phyloP scores from a whole-genome alignment of 2,329 filamentous ascomycete genomes.

The Talaromyces atroroseus region DNA sequence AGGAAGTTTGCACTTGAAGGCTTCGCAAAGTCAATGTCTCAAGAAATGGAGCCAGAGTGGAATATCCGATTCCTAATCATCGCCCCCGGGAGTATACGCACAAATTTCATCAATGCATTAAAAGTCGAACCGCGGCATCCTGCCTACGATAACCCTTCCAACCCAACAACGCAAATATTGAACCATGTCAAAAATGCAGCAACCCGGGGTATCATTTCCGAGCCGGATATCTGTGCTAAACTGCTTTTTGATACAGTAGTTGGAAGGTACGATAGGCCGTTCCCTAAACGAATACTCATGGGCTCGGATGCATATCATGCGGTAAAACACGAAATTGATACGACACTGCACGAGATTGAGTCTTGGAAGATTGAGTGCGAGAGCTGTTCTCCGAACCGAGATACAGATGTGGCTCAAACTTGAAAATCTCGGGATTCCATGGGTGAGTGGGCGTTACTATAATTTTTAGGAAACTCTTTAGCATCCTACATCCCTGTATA shows the following conservation, averaged over 20 bases:
- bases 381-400: slow-evolving; percentile 3
- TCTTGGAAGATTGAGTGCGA: slow-evolving; percentile 11
- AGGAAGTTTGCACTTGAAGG: slow-evolving; percentile 21
- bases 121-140: neutral
- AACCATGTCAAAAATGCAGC: slow-evolving; percentile 14
- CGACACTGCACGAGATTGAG: slow-evolving; percentile 13
- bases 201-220: slow-evolving; percentile 12
- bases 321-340: slow-evolving; percentile 13
- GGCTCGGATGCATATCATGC: slow-evolving; percentile 13
- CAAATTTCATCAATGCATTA: neutral
- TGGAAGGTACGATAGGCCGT: neutral
- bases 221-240: slow-evolving; percentile 17
- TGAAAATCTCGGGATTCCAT: too few relatives aligned
- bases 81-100: slow-evolving; percentile 33
- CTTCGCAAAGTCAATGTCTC: slow-evolving; percentile 19
- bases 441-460: too few relatives aligned
- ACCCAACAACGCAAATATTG: slow-evolving; percentile 10
- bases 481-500: too few relatives aligned
- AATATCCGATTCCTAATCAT: slow-evolving; percentile 38
- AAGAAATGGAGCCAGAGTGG: slow-evolving; percentile 19
- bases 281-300: slow-evolving; percentile 16
- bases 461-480: too few relatives aligned
- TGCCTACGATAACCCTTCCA: neutral
- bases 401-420: neutral
- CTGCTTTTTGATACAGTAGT: slow-evolving; percentile 15